Conservation (phyloP, 2,329 filamentous ascomycete species). For the Aspergillus bombycis region DNA sequence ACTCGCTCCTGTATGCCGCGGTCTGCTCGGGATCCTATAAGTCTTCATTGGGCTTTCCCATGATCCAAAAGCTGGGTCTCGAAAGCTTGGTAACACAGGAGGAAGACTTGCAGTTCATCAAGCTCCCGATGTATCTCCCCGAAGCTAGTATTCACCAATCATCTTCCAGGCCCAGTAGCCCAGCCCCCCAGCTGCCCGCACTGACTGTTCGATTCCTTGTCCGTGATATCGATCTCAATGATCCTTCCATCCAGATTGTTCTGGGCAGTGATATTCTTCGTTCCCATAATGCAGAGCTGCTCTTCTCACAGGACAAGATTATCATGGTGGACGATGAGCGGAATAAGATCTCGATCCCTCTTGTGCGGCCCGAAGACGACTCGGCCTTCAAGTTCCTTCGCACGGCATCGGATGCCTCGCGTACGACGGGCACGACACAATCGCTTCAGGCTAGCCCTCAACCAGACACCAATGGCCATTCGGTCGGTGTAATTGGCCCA, state of each 20-base stretch:
- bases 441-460: slow-evolving; percentile 10
- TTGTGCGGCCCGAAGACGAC: slow-evolving; percentile 90
- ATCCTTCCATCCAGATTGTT: slow-evolving; percentile 75
- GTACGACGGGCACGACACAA: slow-evolving; percentile 11
- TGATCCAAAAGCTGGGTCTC: slow-evolving; percentile 75
- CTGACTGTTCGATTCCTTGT: slow-evolving; percentile 80
- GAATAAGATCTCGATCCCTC: slow-evolving; percentile 84
- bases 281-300: slow-evolving; percentile 82
- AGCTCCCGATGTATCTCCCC: slow-evolving; percentile 82
- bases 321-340: slow-evolving; percentile 83
- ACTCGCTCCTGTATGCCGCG: slow-evolving; percentile 85
- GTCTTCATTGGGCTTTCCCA: slow-evolving; percentile 75
- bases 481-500: slow-evolving; percentile 39
- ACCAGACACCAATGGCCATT: slow-evolving; percentile 26
- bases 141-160: slow-evolving; percentile 79
- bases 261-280: slow-evolving; percentile 87
- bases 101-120: slow-evolving; percentile 69
- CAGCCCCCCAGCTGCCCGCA: slow-evolving; percentile 78
- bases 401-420: slow-evolving; percentile 51
- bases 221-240: slow-evolving; percentile 53
- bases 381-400: slow-evolving; percentile 75
- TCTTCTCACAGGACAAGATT: slow-evolving; percentile 91
- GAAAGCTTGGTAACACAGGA: slow-evolving; percentile 67
- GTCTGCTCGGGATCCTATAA: slow-evolving; percentile 89
- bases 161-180: slow-evolving; percentile 72